phyloP scores from a whole-genome alignment of 1,284 basidiomycete species.

The Pascua guehoae region DNA sequence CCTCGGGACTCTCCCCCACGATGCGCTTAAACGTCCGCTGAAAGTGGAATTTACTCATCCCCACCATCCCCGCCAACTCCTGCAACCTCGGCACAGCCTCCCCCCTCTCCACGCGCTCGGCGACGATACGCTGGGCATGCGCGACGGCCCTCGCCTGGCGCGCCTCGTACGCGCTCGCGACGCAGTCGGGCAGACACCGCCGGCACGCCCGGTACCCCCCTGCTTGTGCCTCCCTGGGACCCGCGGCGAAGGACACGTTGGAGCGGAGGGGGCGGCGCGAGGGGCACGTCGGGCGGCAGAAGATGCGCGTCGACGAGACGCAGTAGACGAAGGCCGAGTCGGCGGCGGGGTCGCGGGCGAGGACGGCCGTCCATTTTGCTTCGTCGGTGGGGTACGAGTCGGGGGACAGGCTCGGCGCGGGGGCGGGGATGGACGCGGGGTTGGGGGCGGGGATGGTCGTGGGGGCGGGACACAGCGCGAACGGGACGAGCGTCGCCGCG shows the following conservation, averaged over 20 bases:
- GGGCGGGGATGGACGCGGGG: too few species aligned
- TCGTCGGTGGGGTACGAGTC: too few species aligned
- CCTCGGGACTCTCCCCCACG: background rate
- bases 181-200: constrained; percentile 9
- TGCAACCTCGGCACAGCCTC: background rate
- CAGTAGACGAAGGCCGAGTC: constrained; percentile 10
- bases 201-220: constrained; percentile 7
- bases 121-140: background rate
- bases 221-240: constrained; percentile 1
- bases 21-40: background rate
- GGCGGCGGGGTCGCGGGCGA: constrained; percentile 3
- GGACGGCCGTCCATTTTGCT: constrained; percentile 8
- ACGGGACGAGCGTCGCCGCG: too few species aligned
- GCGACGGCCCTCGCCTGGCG: background rate
- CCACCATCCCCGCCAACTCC: background rate
- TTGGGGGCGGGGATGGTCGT: too few species aligned
- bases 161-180: constrained; percentile 3
- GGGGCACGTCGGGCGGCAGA: constrained; percentile 9
- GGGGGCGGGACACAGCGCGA: too few species aligned
- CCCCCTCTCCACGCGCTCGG: background rate
- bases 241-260: constrained; percentile 3
- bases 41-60: background rate
- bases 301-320: constrained; percentile 6
- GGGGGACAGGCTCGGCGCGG: too few species aligned
- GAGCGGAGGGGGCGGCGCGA: background rate